phyloP scores from a whole-genome alignment of 805 yeast genomes.

The Sporopachydermia lactativora region DNA sequence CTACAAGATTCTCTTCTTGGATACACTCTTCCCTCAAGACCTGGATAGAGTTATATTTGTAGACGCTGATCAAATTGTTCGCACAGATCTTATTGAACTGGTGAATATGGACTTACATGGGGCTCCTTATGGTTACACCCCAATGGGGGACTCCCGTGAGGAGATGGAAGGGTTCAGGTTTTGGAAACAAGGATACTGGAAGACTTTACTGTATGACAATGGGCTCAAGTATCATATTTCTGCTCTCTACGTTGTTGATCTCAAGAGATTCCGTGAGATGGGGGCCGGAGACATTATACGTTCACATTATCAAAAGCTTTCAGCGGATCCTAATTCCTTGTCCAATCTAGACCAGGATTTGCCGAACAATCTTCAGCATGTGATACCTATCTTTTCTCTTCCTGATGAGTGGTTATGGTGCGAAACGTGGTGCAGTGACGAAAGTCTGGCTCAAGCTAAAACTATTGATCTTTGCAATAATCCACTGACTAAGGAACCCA shows the following conservation, averaged over 20 bases:
- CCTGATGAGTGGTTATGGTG: constrained; percentile 89
- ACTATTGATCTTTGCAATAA: constrained; percentile 78
- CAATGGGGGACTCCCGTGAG: constrained; percentile 68
- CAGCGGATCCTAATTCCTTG: constrained; percentile 67
- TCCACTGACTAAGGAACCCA: constrained; percentile 70
- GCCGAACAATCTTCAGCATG: constrained; percentile 71
- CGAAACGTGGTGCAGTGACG: constrained; percentile 81
- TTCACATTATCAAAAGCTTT: constrained; percentile 69
- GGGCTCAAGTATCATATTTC: constrained; percentile 60
- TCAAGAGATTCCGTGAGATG: constrained; percentile 44
- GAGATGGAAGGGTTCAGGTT: constrained; percentile 80
- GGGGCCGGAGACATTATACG: constrained; percentile 74
- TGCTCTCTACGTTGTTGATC: constrained; percentile 74
- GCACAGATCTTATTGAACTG: constrained; percentile 60
- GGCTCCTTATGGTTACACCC: constrained; percentile 77
- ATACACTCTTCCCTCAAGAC: constrained; percentile 72
- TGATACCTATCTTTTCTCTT: constrained; percentile 53
- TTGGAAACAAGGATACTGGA: constrained; percentile 94
- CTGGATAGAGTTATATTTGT: constrained; percentile 69
- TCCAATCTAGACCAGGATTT: constrained; percentile 84
- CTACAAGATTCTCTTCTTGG: constrained; percentile 73
- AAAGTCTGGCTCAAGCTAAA: constrained; percentile 43
- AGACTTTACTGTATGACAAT: constrained; percentile 37
- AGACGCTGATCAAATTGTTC: constrained; percentile 72
- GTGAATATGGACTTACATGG: constrained; percentile 58